Percentiles rank a stretch among this genome's conserved stretches.
phyloP scores from a whole-genome alignment of 495 filamentous ascomycete genomes.

The Tetracladium setigerum region DNA sequence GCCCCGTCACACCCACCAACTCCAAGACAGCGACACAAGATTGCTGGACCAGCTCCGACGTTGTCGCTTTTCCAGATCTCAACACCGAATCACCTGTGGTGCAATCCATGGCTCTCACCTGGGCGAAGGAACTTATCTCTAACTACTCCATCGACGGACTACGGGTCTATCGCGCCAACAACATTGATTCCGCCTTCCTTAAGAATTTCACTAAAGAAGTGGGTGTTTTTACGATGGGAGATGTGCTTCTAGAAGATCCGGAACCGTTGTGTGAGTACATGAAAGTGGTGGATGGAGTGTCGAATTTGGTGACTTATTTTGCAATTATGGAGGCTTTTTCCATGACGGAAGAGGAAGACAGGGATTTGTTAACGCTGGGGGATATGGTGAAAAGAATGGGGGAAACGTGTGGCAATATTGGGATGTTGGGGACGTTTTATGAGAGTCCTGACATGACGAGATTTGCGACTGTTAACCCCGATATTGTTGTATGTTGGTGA shows the following conservation, averaged over 20 bases:
- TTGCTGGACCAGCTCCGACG: constrained; percentile 62
- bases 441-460: constrained; percentile 9
- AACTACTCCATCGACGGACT: constrained; percentile 75
- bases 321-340: too few relatives aligned
- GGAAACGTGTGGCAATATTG: constrained; percentile 4
- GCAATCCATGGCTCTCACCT: constrained; percentile 50
- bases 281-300: constrained; percentile 52
- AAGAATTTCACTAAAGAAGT: constrained; percentile 53
- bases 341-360: too few relatives aligned
- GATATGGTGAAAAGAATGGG: constrained; percentile 34
- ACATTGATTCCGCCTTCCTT: constrained; percentile 67
- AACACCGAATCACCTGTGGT: constrained; percentile 53
- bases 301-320: too few relatives aligned
- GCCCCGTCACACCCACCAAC: constrained; percentile 51
- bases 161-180: constrained; percentile 66
- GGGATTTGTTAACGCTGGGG: too few relatives aligned
- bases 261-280: constrained; percentile 58
- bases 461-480: not conserved
- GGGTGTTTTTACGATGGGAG: constrained; percentile 63
- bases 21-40: constrained; percentile 25
- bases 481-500: constrained; percentile 2
- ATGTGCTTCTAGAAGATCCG: constrained; percentile 52
- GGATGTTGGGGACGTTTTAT: constrained; percentile 3
- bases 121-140: constrained; percentile 55
- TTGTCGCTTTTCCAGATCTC: constrained; percentile 60